phyloP scores from a whole-genome alignment of 2,329 filamentous ascomycete species.

The Microcyclospora pomicola region DNA sequence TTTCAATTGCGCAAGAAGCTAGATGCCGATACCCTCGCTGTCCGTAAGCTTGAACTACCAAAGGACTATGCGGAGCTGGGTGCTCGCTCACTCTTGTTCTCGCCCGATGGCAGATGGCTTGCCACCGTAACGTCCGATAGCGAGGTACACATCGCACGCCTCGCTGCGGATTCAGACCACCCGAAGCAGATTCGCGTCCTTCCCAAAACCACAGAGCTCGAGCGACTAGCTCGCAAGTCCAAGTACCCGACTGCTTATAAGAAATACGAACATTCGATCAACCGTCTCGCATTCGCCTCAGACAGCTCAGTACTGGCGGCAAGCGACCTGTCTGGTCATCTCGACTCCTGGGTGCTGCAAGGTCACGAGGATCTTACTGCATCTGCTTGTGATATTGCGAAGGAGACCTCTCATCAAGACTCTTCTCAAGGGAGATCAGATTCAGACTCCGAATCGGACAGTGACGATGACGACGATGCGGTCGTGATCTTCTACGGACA shows the following conservation, averaged over 20 bases:
- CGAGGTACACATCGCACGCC: conserved; percentile 34
- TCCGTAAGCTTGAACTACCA: conserved; percentile 57
- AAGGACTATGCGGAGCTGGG: conserved; percentile 44
- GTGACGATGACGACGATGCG: conserved; percentile 37
- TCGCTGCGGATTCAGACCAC: conserved; percentile 28
- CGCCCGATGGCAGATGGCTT: conserved; percentile 57
- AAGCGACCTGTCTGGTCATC: conserved; percentile 67
- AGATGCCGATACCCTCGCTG: conserved; percentile 37
- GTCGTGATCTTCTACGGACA: conserved; percentile 42
- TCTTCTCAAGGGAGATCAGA: conserved; percentile 14
- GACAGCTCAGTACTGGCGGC: conserved; percentile 68
- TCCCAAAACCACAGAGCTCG: conserved; percentile 25
- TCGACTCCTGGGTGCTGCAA: conserved; percentile 73
- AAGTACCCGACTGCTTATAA: conserved; percentile 30
- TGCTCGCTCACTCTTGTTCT: conserved; percentile 55
- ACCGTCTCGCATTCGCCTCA: conserved; percentile 61
- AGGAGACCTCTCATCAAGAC: conserved; percentile 15
- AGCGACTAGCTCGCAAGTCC: conserved; percentile 22
- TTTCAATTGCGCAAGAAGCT: conserved; percentile 18
- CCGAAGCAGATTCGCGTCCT: conserved; percentile 26
- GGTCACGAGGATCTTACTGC: conserved; percentile 38
- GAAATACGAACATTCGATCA: conserved; percentile 66
- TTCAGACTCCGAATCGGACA: conserved; percentile 22
- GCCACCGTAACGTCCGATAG: conserved; percentile 38
- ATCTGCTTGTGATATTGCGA: conserved; percentile 24